Base-by-base conservation (phyloP, 2,329 filamentous ascomycete species). In the Ambrosiella xylebori region DNA sequence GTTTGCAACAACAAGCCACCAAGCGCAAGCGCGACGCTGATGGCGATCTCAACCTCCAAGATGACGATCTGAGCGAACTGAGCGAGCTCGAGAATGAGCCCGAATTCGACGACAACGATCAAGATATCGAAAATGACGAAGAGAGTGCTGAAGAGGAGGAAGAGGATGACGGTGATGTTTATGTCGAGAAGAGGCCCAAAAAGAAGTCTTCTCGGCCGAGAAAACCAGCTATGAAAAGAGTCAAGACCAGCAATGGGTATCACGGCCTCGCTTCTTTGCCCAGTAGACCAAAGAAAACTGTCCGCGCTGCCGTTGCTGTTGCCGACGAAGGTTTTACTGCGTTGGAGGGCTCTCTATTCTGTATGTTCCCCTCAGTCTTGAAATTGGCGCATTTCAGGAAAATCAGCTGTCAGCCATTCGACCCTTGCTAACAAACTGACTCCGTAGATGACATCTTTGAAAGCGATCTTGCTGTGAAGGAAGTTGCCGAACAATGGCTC, bases 191-290 rank as follows among this genome's bases (percentile, higher is more conserved):
- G 61, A 70, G 68, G 64, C 68, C 54, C 15, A 50, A 49, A 35
- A 59, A 59, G 67, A 68, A 70, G 65, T 65, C 73, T 64, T 68
- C 73, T 68, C 73, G 73, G 67, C 65, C 69, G 57, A 67, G 70
- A 67, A 82, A 81, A 66, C 79, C 80, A 2, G 78, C 78, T 1
- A 70, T 71, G 15, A 85, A 85, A 70, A 82, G 82, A 68, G 74
- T 80, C 54, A 85, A 82, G 68, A 76, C 76, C 61, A 51, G 41
- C 9, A 83, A 84, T 65, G 79, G 79, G 47, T 70, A 74, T 59
- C 64, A 71, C 37, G 55, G 59, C 37, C 51, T 60, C n/a, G 68
- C 74, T 15, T 70, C 69, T 57, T 71, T 78, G 40, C 76, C 73
- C 27, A 79, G 73, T 62, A 72, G 75, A 63, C 76, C 74, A 40